Evolutionary conservation across 495 filamentous ascomycete species (phyloP), one percentile per base, ranked within the genome.

Genomic region (Trypethelium eluteriae): DNA sequence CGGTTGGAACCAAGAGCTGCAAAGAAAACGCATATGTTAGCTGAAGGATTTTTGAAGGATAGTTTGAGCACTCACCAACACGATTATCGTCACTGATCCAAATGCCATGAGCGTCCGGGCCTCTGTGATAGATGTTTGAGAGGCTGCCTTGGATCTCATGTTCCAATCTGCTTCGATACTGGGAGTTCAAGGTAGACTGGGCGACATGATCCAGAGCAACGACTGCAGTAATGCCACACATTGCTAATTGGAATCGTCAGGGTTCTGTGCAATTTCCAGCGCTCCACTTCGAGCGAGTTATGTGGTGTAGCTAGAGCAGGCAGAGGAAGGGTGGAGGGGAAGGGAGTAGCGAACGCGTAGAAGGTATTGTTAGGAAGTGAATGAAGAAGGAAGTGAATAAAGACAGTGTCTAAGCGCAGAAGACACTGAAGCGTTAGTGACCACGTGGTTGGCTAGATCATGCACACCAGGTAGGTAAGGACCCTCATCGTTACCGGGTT

Each of bases 11-110:
- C 53, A 7, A 59, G 18, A 14, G 53, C 53, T 59, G 36, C n/a
- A 47, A 12, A 63, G n/a, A n/a, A 25, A 9, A 70, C 10, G 25
- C 32, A n/a, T 66, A 64, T 38, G 49, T 72, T 1, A 38, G 47
- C 63, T 18, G 49, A 16, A 16, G 25, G 62, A 65, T 25, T 25
- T 47, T 2, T 16, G 50, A 70, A 64, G 32, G 25, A 39, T 32
- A 5, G 5, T 11, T 62, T n/a, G 34, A 49, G 14, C 32, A n/a
- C 59, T 67, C 36, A 53, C 65, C 47, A 59, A 64, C 47, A 35
- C 53, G 53, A 34, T 36, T 59, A 32, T 59, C 53, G 32, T 59
- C 32, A 36, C 53, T 59, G 53, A 59, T 59, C 53, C 53, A 59
- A 59, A 34, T 59, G 53, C 32, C 53, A 59, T 59, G 53, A 1